A percentile compares a stretch with the other conserved stretches of the same genome.
phyloP scores from a whole-genome alignment of 768 basidiomycete genomes.

The Suillus lakei region DNA sequence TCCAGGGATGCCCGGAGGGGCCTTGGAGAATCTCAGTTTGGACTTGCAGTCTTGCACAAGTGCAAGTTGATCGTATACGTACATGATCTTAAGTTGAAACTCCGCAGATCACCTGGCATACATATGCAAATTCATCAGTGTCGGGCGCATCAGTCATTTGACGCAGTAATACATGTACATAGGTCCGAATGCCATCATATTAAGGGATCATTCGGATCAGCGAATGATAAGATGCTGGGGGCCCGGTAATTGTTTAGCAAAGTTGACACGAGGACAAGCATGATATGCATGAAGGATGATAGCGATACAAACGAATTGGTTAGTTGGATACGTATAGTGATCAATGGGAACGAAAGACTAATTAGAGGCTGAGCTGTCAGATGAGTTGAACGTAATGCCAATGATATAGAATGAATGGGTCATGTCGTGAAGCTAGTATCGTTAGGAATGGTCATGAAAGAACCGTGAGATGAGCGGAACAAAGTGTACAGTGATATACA shows the following conservation, averaged over 20 bases:
- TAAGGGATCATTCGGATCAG: not conserved
- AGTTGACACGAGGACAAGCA: not conserved
- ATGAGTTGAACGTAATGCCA: not conserved
- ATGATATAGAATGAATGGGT: slow-evolving; percentile 5
- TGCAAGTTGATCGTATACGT: too few species aligned
- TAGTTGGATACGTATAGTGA: slow-evolving; percentile 6
- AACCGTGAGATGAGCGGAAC: not conserved
- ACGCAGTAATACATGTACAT: not conserved
- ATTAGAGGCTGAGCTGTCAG: not conserved
- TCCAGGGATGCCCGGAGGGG: too few species aligned
- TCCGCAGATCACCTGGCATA: too few species aligned
- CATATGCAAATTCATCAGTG: too few species aligned
- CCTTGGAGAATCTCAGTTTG: too few species aligned
- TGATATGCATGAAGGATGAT: not conserved
- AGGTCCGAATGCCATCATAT: not conserved
- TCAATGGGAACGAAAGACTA: slow-evolving; percentile 1
- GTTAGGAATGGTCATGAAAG: not conserved
- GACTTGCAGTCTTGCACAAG: too few species aligned
- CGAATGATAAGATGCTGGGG: not conserved
- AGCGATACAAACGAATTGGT: slow-evolving; percentile 16
- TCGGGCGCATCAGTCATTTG: not conserved
- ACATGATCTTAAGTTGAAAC: too few species aligned
- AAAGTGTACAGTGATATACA: not conserved
- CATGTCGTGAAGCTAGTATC: slow-evolving; percentile 1
- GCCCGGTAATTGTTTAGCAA: not conserved